Evolutionary conservation across 257 asterid species (phyloP).

Genomic region (Solanum peruvianum): DNA sequence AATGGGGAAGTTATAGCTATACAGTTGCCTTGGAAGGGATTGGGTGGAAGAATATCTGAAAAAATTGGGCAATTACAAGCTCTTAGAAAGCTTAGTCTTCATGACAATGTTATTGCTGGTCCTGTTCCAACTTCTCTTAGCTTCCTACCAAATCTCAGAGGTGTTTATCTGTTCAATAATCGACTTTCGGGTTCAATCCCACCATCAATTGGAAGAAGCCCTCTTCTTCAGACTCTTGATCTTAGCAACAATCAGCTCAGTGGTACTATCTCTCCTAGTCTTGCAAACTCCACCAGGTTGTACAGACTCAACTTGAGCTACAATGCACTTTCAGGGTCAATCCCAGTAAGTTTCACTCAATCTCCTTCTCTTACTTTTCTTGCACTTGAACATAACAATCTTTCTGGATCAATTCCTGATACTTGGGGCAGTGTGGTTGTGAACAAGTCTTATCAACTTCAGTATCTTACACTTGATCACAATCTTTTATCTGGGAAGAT

Average conservation of each 20-base stretch:
- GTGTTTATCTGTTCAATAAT: slow-evolving; percentile 73
- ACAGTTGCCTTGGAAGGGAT: slow-evolving; percentile 59
- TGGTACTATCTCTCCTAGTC: slow-evolving; percentile 36
- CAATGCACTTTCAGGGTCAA: slow-evolving; percentile 57
- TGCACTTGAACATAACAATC: slow-evolving; percentile 60
- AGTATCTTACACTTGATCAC: slow-evolving; percentile 35
- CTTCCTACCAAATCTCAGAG: slow-evolving; percentile 59
- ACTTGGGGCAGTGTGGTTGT: slow-evolving; percentile 27
- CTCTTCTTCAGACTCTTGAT: slow-evolving; percentile 63
- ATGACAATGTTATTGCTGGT: slow-evolving; percentile 58
- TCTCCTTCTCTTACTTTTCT: slow-evolving; percentile 59
- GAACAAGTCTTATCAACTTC: slow-evolving; percentile 29
- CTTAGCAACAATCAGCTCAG: slow-evolving; percentile 61
- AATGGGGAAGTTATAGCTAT: slow-evolving; percentile 55
- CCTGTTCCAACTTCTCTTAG: slow-evolving; percentile 52
- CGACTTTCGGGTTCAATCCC: slow-evolving; percentile 73
- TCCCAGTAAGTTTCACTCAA: slow-evolving; percentile 40
- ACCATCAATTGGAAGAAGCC: slow-evolving; percentile 46
- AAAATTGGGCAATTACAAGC: slow-evolving; percentile 57
- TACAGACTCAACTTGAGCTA: slow-evolving; percentile 67
- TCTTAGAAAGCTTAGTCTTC: slow-evolving; percentile 78
- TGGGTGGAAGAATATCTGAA: slow-evolving; percentile 71
- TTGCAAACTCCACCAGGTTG: slow-evolving; percentile 50
- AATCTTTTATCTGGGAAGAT: slow-evolving; percentile 50
- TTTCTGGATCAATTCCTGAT: slow-evolving; percentile 59